A percentile compares a stretch with the other conserved stretches of the same genome.
These are phyloP conservation scores for Saccharomycopsis schoenii DNA, from an alignment of 805 yeast genomes.

Conservation along the genomic window DNA sequence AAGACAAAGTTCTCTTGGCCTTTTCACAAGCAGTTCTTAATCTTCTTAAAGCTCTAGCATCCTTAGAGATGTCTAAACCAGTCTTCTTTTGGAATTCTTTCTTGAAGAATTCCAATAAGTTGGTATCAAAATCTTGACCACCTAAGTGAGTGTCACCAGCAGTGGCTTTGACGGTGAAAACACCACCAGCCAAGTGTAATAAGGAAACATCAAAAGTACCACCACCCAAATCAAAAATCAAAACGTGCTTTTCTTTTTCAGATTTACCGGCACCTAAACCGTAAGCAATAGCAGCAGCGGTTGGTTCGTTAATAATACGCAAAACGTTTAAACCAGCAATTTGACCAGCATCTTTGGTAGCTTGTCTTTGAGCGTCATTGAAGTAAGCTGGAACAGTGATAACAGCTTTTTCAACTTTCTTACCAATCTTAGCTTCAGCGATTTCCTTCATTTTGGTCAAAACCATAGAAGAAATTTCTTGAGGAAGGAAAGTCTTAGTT, in stretches of 20 bases:
- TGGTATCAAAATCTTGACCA: slow-evolving; percentile 98
- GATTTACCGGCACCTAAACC: slow-evolving; percentile 90
- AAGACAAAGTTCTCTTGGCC: slow-evolving; percentile 96
- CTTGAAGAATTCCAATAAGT: slow-evolving; percentile 87
- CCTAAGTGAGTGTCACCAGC: slow-evolving; percentile 99
- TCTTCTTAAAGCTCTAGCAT: slow-evolving; percentile 95
- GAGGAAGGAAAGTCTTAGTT: slow-evolving; percentile 61
- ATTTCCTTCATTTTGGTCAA: slow-evolving; percentile 75
- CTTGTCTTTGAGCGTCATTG: slow-evolving; percentile 75
- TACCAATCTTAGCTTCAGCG: slow-evolving; percentile 69
- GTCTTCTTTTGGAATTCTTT: slow-evolving; percentile 93
- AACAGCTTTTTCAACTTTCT: slow-evolving; percentile 64
- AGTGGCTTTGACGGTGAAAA: slow-evolving; percentile 93
- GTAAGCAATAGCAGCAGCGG: slow-evolving; percentile 98
- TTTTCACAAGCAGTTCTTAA: slow-evolving; percentile 98
- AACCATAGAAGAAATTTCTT: slow-evolving; percentile 69
- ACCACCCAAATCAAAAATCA: slow-evolving; percentile 96
- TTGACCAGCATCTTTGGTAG: slow-evolving; percentile 76
- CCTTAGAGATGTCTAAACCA: slow-evolving; percentile 79
- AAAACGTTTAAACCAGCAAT: slow-evolving; percentile 70
- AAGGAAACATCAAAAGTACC: slow-evolving; percentile 97
- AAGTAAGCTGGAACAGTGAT: slow-evolving; percentile 74
- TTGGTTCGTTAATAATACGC: slow-evolving; percentile 73
- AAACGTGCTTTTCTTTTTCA: slow-evolving; percentile 75
- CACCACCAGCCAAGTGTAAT: slow-evolving; percentile 89